Percentiles rank a stretch among this genome's conserved stretches.
Evolutionary conservation across 1,284 basidiomycete species (phyloP).

Genomic region (Lentinula novae-zelandiae): DNA sequence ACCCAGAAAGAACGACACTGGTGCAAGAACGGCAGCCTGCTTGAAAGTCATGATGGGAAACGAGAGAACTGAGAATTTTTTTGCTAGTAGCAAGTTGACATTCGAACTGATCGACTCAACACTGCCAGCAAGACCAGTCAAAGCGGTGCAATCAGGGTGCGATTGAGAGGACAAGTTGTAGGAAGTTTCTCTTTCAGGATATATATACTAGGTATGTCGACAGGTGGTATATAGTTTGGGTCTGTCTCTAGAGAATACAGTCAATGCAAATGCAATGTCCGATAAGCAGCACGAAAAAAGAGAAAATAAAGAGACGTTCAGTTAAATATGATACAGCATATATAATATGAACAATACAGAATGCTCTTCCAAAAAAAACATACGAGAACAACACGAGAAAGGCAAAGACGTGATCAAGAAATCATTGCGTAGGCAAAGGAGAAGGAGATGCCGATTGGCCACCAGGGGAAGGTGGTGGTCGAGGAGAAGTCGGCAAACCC

Average conservation of each 20-base stretch:
- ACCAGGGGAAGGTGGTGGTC: constrained; percentile 38
- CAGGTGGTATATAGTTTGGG: constrained; percentile 1
- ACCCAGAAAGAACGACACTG: constrained; percentile 84
- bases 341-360: constrained; percentile 7
- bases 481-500: constrained; percentile 62
- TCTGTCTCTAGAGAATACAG: constrained; percentile 1
- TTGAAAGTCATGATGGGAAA: constrained; percentile 74
- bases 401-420: constrained; percentile 2
- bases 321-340: neutral
- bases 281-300: constrained; percentile 1
- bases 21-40: constrained; percentile 78
- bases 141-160: neutral
- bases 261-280: constrained; percentile 7
- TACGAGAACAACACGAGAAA: neutral
- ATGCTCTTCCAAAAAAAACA: neutral
- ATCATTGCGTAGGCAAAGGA: neutral
- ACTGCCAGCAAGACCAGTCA: neutral
- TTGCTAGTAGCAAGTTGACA: neutral
- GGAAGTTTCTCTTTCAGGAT: neutral
- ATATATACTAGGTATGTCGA: constrained; percentile 3
- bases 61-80: neutral
- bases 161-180: no score
- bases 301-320: neutral
- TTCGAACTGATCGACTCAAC: neutral
- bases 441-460: constrained; percentile 16